Conservation (phyloP, 257 asterid species). For the Solanum ahanhuiri region DNA sequence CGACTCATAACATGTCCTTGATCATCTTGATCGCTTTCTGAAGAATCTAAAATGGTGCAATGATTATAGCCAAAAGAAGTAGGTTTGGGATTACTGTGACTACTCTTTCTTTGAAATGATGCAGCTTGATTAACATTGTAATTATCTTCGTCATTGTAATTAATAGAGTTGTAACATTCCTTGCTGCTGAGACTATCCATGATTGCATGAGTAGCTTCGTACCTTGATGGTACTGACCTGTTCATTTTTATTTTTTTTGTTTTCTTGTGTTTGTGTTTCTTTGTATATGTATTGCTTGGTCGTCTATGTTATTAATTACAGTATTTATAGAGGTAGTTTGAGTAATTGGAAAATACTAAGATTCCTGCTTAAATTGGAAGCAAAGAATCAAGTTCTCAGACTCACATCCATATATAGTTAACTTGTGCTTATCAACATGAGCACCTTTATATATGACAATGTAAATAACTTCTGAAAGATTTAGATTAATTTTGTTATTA, state of each 20-base stretch:
- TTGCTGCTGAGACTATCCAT: not conserved
- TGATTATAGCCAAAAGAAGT: not conserved
- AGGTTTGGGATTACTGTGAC: not conserved
- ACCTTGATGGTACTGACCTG: not conserved
- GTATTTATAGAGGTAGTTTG: not conserved
- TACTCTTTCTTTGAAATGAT: not conserved
- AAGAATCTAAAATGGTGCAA: not conserved
- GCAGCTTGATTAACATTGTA: too few species aligned
- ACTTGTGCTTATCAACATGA: not conserved
- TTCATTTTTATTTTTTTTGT: not conserved
- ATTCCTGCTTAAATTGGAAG: not conserved
- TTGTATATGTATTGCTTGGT: not conserved
- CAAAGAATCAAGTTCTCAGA: not conserved
- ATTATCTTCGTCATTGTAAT: too few species aligned
- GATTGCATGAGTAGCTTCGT: rapidly evolving
- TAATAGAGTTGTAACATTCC: not conserved
- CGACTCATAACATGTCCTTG: not conserved
- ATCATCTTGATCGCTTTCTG: not conserved
- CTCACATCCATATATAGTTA: not conserved
- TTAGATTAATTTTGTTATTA: too few species aligned
- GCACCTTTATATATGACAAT: too few species aligned
- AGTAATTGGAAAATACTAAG: not conserved
- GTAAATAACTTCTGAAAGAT: too few species aligned
- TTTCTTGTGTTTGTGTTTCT: not conserved
- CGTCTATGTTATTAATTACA: not conserved